Conservation (phyloP, 2,329 filamentous ascomycete genomes). For the Parafenestella ontariensis region DNA sequence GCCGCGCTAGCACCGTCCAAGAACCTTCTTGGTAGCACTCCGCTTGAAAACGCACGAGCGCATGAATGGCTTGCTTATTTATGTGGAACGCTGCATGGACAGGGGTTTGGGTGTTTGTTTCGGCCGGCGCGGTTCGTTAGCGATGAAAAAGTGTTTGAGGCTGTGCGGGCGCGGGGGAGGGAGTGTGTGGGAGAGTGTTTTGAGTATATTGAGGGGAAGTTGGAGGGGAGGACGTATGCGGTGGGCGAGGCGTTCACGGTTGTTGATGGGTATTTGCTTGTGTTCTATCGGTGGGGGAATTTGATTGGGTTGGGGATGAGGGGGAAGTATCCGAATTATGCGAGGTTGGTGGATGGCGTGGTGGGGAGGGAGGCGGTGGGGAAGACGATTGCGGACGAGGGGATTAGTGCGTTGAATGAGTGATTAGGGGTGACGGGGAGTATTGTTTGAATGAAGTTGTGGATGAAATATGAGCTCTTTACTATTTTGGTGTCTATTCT, state of each 20-base stretch:
- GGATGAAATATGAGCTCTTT: too few species aligned
- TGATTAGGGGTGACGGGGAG: too few species aligned
- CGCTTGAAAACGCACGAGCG: slow-evolving; percentile 18
- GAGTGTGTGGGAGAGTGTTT: slow-evolving; percentile 12
- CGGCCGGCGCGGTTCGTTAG: slow-evolving; percentile 18
- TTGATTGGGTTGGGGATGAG: slow-evolving; percentile 16
- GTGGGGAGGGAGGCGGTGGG: slow-evolving; percentile 13
- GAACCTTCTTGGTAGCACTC: slow-evolving; percentile 20
- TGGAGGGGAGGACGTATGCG: slow-evolving; percentile 17
- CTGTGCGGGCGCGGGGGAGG: slow-evolving; percentile 10
- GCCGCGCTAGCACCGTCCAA: slow-evolving; percentile 20
- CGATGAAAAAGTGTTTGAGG: slow-evolving; percentile 12
- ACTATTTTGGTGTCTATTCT: too few species aligned
- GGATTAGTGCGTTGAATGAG: slow-evolving; percentile 7
- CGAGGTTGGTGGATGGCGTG: slow-evolving; percentile 14
- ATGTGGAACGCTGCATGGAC: slow-evolving; percentile 25
- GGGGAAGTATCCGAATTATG: slow-evolving; percentile 22
- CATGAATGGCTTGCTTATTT: slow-evolving; percentile 33
- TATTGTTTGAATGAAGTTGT: too few species aligned
- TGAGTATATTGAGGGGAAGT: slow-evolving; percentile 18
- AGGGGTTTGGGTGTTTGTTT: slow-evolving; percentile 24
- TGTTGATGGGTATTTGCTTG: slow-evolving; percentile 29
- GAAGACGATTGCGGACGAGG: slow-evolving; percentile 18
- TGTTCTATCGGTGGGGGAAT: slow-evolving; percentile 31
- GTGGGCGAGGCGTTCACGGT: slow-evolving; percentile 24